Conservation (phyloP, 2,329 filamentous ascomycete species). For the Laburnicola sp. region DNA sequence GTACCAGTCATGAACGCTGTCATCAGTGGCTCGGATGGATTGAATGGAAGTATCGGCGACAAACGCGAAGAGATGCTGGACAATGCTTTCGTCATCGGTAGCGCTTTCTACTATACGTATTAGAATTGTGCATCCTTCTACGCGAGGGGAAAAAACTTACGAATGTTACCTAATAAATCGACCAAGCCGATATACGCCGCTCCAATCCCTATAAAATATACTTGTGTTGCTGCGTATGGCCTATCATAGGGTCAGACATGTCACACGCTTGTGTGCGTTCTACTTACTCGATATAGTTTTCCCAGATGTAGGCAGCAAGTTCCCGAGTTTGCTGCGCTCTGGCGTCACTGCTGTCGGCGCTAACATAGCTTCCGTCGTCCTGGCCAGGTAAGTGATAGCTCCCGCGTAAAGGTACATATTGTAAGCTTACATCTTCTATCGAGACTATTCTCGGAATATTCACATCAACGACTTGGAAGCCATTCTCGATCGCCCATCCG, state of each 20-base stretch:
- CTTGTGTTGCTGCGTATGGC: constrained; percentile 66
- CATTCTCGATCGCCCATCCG: constrained; percentile 75
- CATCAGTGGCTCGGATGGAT: constrained; percentile 66
- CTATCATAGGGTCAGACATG: constrained; percentile 21
- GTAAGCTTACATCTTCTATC: constrained; percentile 58
- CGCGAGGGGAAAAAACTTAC: constrained; percentile 50
- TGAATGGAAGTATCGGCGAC: constrained; percentile 74
- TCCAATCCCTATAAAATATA: constrained; percentile 88
- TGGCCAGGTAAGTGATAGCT: constrained; percentile 15
- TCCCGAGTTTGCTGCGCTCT: constrained; percentile 61
- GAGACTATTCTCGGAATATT: constrained; percentile 83
- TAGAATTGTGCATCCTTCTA: background rate
- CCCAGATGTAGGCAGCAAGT: constrained; percentile 86
- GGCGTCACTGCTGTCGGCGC: constrained; percentile 53
- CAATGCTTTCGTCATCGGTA: constrained; percentile 56
- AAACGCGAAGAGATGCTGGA: constrained; percentile 78
- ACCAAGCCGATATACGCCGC: constrained; percentile 84
- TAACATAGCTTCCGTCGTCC: constrained; percentile 42
- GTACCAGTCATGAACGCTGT: constrained; percentile 83
- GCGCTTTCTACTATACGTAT: constrained; percentile 53
- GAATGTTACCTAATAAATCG: constrained; percentile 75
- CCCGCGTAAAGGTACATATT: background rate
- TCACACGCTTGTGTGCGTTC: background rate
- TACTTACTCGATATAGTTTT: constrained; percentile 83
- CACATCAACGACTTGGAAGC: constrained; percentile 85